Conservation (phyloP, 1,284 basidiomycete genomes). For the Ceratobasidium sp. region DNA sequence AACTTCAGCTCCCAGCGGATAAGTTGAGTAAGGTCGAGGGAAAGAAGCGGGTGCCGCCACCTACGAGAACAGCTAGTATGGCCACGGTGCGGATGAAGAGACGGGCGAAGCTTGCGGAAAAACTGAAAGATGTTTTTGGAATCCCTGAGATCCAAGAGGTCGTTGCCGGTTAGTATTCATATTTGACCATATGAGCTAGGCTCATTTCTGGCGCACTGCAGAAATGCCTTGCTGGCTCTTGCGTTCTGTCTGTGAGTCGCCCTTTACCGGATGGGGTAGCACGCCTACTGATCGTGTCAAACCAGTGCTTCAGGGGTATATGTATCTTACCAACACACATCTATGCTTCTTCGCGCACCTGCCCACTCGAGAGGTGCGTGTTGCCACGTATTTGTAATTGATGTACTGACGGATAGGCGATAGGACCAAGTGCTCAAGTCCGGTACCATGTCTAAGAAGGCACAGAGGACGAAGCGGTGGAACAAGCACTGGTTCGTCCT, state of each 20-base stretch:
- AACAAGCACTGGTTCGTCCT: conserved; percentile 93
- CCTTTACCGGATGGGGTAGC: background rate
- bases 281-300: conserved; percentile 18
- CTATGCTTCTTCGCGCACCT: conserved; percentile 98
- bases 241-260: conserved; percentile 77
- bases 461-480: conserved; percentile 84
- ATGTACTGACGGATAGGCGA: background rate
- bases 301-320: conserved; percentile 91
- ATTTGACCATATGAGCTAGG: background rate
- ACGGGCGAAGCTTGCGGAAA: conserved; percentile 75
- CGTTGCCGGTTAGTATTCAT: conserved; percentile 66
- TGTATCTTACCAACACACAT: conserved; percentile 91
- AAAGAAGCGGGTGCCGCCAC: conserved; percentile 47
- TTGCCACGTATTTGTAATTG: background rate
- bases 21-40: conserved; percentile 46
- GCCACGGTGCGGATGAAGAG: conserved; percentile 73
- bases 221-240: conserved; percentile 91
- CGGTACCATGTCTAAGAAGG: conserved; percentile 82
- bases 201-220: conserved; percentile 50
- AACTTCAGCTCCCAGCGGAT: conserved; percentile 44
- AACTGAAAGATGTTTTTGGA: conserved; percentile 85
- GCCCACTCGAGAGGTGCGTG: conserved; percentile 78
- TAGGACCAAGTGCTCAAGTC: conserved; percentile 89
- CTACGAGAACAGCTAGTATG: conserved; percentile 64
- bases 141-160: conserved; percentile 81